Conservation (phyloP, 176 grass and related monocot species). For the Saccharum spontaneum region DNA sequence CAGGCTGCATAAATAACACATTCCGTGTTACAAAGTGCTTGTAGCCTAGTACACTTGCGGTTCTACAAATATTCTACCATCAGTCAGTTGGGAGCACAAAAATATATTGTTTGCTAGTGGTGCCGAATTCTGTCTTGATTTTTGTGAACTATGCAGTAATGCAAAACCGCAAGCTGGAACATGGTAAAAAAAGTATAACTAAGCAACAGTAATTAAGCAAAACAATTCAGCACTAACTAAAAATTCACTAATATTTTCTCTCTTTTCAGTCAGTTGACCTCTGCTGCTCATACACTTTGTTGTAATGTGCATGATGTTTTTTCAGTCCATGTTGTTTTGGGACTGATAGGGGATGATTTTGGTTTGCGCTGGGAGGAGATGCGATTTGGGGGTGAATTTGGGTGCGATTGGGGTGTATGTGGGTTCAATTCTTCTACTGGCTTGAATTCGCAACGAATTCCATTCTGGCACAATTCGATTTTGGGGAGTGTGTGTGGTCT, state of each 20-base stretch:
- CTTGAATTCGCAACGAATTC: no score
- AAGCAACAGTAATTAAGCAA: background rate
- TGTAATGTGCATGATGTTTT: background rate
- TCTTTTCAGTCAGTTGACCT: background rate
- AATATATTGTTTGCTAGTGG: background rate
- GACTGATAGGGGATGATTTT: no score
- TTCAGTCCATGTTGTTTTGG: background rate
- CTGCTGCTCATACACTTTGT: background rate
- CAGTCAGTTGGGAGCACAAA: background rate
- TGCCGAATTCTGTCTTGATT: background rate
- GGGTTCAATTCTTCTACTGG: no score
- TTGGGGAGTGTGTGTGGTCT: no score
- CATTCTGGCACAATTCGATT: no score
- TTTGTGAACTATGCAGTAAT: background rate
- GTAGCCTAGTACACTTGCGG: background rate
- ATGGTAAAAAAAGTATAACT: background rate
- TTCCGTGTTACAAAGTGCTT: background rate
- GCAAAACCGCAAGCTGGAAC: background rate
- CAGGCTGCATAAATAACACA: background rate
- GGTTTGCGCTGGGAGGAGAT: no score
- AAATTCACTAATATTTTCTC: background rate
- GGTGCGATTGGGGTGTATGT: no score
- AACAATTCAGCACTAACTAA: background rate
- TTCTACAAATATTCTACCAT: background rate
- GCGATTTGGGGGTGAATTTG: no score